These are phyloP conservation scores for Erodium moschatum DNA, from an alignment of 441 rosid genomes.

Conservation along the genomic window DNA sequence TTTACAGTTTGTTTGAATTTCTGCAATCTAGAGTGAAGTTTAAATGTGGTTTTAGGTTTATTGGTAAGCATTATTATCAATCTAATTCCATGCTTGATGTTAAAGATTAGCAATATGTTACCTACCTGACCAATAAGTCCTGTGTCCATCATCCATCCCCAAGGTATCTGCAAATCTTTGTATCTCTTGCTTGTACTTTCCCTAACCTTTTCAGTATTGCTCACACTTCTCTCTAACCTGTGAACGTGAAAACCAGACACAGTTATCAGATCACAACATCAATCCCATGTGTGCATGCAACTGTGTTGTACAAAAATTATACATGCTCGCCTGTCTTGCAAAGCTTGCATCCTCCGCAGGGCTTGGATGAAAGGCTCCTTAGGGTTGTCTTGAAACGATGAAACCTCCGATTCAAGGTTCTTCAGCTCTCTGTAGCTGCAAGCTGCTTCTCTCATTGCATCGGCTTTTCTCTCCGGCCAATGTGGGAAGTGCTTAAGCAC, in stretches of 20 bases:
- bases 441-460: slow-evolving; percentile 59
- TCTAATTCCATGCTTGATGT: slow-evolving; percentile 6
- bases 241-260: slow-evolving; percentile 13
- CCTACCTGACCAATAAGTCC: slow-evolving; percentile 63
- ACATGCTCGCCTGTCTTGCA: slow-evolving; percentile 85
- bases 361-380: slow-evolving; percentile 36
- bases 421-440: slow-evolving; percentile 45
- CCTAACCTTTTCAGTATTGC: slow-evolving; percentile 39
- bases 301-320: slow-evolving; percentile 25
- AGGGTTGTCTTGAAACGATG: slow-evolving; percentile 39
- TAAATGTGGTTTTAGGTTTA: neutral
- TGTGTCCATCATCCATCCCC: slow-evolving; percentile 65
- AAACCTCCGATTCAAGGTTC: slow-evolving; percentile 45
- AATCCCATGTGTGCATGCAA: neutral
- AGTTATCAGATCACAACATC: neutral
- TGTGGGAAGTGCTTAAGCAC: slow-evolving; percentile 62
- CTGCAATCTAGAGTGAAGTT: neutral
- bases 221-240: slow-evolving; percentile 58
- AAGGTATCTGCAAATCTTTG: slow-evolving; percentile 57
- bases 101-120: slow-evolving; percentile 19
- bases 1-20: neutral
- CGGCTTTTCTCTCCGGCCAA: slow-evolving; percentile 70
- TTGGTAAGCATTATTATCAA: neutral
- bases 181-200: slow-evolving; percentile 48
- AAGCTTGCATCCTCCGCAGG: slow-evolving; percentile 42